Evolutionary conservation across 805 yeast genomes (phyloP).

Genomic region (Schizosaccharomyces octosporus): DNA sequence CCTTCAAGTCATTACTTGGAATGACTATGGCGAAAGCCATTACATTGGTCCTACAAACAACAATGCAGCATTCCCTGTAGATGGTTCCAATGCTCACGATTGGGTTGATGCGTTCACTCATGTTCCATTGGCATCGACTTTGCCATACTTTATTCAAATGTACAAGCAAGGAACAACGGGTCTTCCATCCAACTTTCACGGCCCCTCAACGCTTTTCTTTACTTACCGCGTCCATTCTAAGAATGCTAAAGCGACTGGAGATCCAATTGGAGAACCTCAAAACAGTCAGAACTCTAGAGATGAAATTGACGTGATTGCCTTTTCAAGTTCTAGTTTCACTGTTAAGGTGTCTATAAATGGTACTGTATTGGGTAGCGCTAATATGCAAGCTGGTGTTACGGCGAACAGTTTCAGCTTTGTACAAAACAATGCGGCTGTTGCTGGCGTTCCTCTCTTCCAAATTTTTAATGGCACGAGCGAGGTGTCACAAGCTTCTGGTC

Average conservation of each 20-base stretch:
- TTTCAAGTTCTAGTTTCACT: not conserved
- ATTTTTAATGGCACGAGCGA: not conserved
- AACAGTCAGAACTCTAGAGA: not conserved
- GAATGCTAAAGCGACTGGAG: not conserved
- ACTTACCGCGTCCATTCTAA: not conserved
- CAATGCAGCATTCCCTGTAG: not conserved
- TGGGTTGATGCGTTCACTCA: slow-evolving; percentile 2
- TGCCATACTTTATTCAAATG: not conserved
- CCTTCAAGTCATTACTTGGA: slow-evolving; percentile 4
- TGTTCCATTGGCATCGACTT: not conserved
- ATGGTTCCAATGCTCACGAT: not conserved
- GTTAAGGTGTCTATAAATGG: not conserved
- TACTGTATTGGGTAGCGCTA: not conserved
- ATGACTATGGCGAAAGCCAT: slow-evolving; percentile 5
- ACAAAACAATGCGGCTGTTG: not conserved
- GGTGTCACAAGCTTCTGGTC: not conserved
- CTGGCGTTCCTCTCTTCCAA: not conserved
- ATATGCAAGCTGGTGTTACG: not conserved
- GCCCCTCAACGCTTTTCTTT: not conserved
- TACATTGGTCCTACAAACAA: slow-evolving; percentile 4
- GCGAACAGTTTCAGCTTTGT: not conserved
- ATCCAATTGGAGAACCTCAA: not conserved
- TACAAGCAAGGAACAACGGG: not conserved
- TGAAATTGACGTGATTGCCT: not conserved
- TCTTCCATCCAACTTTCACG: not conserved